A percentile compares a stretch with the other conserved stretches of the same genome.
Conservation (phyloP, 2,329 filamentous ascomycete genomes). For the Triangularia setosa region DNA sequence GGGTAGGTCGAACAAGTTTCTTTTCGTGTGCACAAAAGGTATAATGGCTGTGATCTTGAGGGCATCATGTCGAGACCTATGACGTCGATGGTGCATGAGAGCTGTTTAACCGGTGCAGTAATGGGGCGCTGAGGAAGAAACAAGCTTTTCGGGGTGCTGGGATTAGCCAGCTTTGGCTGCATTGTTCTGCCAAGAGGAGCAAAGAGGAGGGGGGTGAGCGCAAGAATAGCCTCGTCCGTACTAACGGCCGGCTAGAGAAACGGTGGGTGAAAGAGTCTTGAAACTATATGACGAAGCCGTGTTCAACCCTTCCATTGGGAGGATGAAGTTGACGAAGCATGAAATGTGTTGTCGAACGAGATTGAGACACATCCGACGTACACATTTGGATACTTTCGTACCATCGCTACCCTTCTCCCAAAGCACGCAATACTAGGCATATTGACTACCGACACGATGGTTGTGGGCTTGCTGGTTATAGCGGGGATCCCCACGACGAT, state of each 20-base stretch:
- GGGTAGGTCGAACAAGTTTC: slow-evolving; percentile 1
- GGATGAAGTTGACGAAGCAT: background rate
- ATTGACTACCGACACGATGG: slow-evolving; percentile 32
- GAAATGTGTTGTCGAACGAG: background rate
- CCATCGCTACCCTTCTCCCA: background rate
- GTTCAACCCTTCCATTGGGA: background rate
- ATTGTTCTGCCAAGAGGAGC: slow-evolving; percentile 3
- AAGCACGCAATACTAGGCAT: slow-evolving; percentile 4
- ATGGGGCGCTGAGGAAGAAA: slow-evolving; percentile 6
- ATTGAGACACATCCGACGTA: background rate
- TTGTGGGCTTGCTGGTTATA: slow-evolving; percentile 50
- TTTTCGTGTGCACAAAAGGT: background rate
- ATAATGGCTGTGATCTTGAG: background rate
- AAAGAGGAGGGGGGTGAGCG: slow-evolving; percentile 5
- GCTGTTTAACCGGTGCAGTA: background rate
- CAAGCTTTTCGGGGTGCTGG: slow-evolving; percentile 17
- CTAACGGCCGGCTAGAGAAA: slow-evolving; percentile 5
- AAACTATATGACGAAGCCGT: slow-evolving; percentile 21
- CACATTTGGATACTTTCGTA: background rate
- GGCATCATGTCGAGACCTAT: slow-evolving; percentile 9
- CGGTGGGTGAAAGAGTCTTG: slow-evolving; percentile 6
- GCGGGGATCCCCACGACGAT: slow-evolving; percentile 53
- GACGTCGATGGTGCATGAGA: slow-evolving; percentile 21
- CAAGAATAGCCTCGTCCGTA: background rate
- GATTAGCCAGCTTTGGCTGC: slow-evolving; percentile 1